Evolutionary conservation across 805 yeast species (phyloP), one percentile per base, ranked within the genome.

Genomic region (Lipomyces anomalus): DNA sequence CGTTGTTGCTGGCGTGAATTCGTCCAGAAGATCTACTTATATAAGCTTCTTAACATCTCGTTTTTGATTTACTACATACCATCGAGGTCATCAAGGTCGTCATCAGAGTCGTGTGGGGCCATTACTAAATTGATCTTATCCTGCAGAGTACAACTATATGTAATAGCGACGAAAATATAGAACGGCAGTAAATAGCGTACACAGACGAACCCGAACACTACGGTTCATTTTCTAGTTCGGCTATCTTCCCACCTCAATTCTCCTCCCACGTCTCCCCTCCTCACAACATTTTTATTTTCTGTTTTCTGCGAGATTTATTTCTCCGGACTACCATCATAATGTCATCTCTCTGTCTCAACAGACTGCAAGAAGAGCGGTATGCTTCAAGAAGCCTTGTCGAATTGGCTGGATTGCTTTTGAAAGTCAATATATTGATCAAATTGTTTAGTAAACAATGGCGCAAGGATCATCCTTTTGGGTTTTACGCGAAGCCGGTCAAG

Each of bases 391-490:
- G n/a, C 29, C 37, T 35, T 7, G 24, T n/a, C n/a, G n/a, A 13
- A 11, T 41, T 26, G 3, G 9, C 21, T 3, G 6, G 24, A 29
- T 11, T 39, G 20, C 7, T 17, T 22, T 17, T 35, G 18, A 36
- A 32, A 23, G n/a, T 29, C 24, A 16, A 11, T 16, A 16, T 22
- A 22, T 42, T 22, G 41, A 40, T 36, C 38, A 36, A 35, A 36
- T 37, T 30, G 29, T 23, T 26, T 40, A 81, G 98, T 65, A 90
- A 89, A 67, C 87, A 84, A 64, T 92, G 99, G 99, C 79, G 99
- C 57, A 90, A 87, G 64, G 96, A 88, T 64, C 99, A 92, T 63
- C 99, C 99, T 0, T 92, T 89, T 66, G 97, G 97, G 5, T 92
- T 92, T 66, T 89, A 69, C 56, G 99, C 99, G 32, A 85, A 86